Conservation (phyloP, 108 stramenopile genomes). For the Nitzschia sp. region DNA sequence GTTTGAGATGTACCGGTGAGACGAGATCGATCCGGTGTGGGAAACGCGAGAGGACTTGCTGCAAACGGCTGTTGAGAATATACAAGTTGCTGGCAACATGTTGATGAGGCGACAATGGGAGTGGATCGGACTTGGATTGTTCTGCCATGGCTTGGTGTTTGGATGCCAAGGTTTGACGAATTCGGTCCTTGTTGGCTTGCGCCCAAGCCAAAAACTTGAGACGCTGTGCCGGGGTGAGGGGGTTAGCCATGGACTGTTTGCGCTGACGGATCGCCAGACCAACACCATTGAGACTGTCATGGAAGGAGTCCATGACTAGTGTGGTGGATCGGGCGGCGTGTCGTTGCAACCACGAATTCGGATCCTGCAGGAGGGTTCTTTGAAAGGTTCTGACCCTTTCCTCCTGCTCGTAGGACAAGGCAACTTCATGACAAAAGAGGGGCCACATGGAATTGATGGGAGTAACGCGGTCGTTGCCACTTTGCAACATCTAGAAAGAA, state of each 20-base stretch:
- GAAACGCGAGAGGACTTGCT: slow-evolving; percentile 42
- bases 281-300: slow-evolving; percentile 53
- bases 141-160: slow-evolving; percentile 19
- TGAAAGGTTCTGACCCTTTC: slow-evolving; percentile 78
- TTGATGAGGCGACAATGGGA: slow-evolving; percentile 42
- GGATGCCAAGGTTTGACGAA: slow-evolving; percentile 21
- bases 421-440: slow-evolving; percentile 87
- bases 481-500: slow-evolving; percentile 52
- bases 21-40: slow-evolving; percentile 24
- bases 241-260: slow-evolving; percentile 24
- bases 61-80: slow-evolving; percentile 72
- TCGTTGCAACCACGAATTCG: slow-evolving; percentile 69
- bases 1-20: slow-evolving; percentile 46
- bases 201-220: slow-evolving; percentile 72
- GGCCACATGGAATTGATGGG: slow-evolving; percentile 88
- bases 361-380: slow-evolving; percentile 49
- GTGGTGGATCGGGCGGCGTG: slow-evolving; percentile 68
- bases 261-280: slow-evolving; percentile 48
- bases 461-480: slow-evolving; percentile 60
- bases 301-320: slow-evolving; percentile 57
- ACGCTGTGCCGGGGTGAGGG: slow-evolving; percentile 62
- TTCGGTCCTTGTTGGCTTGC: slow-evolving; percentile 37
- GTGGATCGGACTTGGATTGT: slow-evolving; percentile 34
- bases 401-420: slow-evolving; percentile 90
- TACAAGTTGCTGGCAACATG: slow-evolving; percentile 84